Conservation (phyloP, 2,329 filamentous ascomycete genomes). For the Diaporthe longicolla region DNA sequence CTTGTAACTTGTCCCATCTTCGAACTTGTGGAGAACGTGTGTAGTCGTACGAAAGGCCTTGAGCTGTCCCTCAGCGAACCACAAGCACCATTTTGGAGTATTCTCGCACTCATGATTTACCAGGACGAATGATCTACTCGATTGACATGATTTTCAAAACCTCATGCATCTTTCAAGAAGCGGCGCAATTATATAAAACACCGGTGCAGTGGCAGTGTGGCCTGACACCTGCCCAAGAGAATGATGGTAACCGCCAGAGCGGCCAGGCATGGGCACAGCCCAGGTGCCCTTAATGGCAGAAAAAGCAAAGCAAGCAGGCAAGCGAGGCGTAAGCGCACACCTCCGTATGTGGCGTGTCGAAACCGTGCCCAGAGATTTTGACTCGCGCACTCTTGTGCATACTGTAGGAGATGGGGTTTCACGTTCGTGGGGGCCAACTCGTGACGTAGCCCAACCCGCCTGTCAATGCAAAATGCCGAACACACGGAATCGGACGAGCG, state of each 20-base stretch:
- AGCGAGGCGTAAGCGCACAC: background rate
- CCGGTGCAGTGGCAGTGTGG: background rate
- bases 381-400: conserved; percentile 26
- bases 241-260: background rate
- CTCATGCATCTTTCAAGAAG: background rate
- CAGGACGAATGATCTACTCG: background rate
- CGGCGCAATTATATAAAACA: background rate
- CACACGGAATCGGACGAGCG: too few relatives aligned
- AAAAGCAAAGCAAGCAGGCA: background rate
- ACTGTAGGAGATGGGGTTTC: conserved; percentile 26
- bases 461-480: conserved; percentile 14
- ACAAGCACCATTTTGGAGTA: background rate
- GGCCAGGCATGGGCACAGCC: background rate
- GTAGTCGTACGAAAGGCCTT: too few relatives aligned
- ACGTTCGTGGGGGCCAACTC: background rate
- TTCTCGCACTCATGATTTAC: background rate
- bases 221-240: background rate
- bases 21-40: background rate
- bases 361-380: conserved; percentile 21
- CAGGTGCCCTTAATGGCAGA: too few relatives aligned
- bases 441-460: conserved; percentile 28
- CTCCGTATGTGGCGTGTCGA: background rate
- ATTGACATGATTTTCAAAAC: background rate
- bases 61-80: background rate
- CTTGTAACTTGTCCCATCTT: background rate